phyloP scores from a whole-genome alignment of 768 basidiomycete genomes.

The Dictyophora rubrovolvata region DNA sequence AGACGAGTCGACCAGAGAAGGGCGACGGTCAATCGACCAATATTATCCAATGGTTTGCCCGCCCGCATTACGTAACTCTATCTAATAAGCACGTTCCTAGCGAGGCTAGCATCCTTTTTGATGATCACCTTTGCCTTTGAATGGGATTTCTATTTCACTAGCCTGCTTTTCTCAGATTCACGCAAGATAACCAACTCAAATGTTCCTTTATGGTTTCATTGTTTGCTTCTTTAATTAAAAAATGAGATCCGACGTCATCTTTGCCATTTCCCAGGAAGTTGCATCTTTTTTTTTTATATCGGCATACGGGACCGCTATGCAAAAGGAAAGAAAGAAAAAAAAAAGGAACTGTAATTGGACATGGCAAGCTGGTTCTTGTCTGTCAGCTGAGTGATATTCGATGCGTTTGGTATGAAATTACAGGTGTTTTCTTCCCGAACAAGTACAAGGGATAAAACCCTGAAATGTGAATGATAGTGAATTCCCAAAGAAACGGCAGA shows the following conservation, averaged over 20 bases:
- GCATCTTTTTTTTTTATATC: not conserved
- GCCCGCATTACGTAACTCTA: too few species aligned
- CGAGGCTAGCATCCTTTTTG: too few species aligned
- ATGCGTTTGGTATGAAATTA: not conserved
- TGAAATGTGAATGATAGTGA: not conserved
- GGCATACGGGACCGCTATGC: not conserved
- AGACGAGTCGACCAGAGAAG: too few species aligned
- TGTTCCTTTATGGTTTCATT: not conserved
- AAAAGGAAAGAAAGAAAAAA: not conserved
- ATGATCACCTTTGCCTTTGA: too few species aligned
- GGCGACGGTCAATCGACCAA: too few species aligned
- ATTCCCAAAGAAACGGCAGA: not conserved
- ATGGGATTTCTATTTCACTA: too few species aligned
- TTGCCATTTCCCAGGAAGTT: not conserved
- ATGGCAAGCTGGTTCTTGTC: too few species aligned
- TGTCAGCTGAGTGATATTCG: not conserved
- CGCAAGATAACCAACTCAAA: not conserved
- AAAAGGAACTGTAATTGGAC: not conserved
- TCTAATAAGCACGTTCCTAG: too few species aligned
- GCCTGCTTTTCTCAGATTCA: not conserved
- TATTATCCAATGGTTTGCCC: too few species aligned
- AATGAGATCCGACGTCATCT: not conserved
- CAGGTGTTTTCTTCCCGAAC: not conserved
- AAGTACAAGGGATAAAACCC: not conserved
- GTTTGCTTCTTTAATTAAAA: not conserved